Evolutionary conservation across 352 stramenopile species (phyloP).

Genomic region (Pythium rhizo-oryzae): DNA sequence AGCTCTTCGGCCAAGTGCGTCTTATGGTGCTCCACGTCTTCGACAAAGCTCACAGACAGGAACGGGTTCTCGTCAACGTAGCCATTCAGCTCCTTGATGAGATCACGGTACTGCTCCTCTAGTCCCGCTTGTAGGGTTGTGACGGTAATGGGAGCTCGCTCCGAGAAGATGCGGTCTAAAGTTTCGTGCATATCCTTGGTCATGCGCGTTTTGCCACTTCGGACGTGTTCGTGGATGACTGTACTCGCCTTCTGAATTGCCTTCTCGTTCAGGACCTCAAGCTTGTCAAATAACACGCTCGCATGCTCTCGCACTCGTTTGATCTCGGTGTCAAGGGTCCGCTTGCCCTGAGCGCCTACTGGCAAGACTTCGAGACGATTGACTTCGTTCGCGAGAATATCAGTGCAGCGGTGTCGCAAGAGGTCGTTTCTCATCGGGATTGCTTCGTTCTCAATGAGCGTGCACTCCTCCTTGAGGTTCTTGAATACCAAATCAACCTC

Average conservation of each 20-base stretch:
- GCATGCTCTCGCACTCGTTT: constrained; percentile 63
- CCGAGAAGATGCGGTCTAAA: constrained; percentile 58
- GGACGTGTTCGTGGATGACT: constrained; percentile 54
- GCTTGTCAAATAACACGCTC: constrained; percentile 66
- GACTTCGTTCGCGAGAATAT: constrained; percentile 51
- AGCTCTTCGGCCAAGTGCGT: constrained; percentile 61
- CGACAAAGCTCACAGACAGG: constrained; percentile 45
- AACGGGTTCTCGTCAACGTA: constrained; percentile 35
- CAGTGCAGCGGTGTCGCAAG: constrained; percentile 51
- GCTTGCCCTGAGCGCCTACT: constrained; percentile 46
- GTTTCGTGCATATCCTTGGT: constrained; percentile 63
- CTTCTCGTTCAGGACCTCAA: constrained; percentile 76
- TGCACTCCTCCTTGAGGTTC: constrained; percentile 55
- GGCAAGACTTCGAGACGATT: constrained; percentile 54
- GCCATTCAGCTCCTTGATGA: constrained; percentile 36
- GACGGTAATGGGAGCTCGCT: constrained; percentile 55
- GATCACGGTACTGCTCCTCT: constrained; percentile 43
- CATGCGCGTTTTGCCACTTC: constrained; percentile 57
- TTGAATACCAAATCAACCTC: constrained; percentile 61
- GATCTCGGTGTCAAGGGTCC: constrained; percentile 53
- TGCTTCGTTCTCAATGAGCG: constrained; percentile 54
- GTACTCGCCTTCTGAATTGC: constrained; percentile 62
- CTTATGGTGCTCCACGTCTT: constrained; percentile 74
- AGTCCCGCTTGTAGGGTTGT: constrained; percentile 60
- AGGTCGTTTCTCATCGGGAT: constrained; percentile 62